These are phyloP conservation scores for Nissolia schottii DNA, from an alignment of 306 rosid genomes.

Conservation along the genomic window DNA sequence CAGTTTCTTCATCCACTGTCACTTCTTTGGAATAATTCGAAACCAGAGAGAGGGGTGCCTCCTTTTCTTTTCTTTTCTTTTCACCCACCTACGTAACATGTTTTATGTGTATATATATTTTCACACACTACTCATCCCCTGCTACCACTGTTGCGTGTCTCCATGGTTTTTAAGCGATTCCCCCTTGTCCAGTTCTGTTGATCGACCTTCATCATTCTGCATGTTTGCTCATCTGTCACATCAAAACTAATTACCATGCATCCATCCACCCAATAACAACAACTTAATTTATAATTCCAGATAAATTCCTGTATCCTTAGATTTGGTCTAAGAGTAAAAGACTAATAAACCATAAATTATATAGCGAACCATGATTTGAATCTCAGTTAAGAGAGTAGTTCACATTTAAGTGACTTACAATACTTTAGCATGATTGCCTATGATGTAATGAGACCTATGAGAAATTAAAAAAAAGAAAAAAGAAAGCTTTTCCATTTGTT, in stretches of 20 bases:
- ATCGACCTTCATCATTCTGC: slow-evolving; percentile 12
- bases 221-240: slow-evolving; percentile 41
- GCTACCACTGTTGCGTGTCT: slow-evolving; percentile 35
- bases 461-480: too few species aligned
- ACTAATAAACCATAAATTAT: too few species aligned
- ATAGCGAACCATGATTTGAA: too few species aligned
- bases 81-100: slow-evolving; percentile 29
- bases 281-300: too few species aligned
- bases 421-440: too few species aligned
- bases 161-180: slow-evolving; percentile 48
- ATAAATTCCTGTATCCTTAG: too few species aligned
- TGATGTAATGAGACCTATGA: too few species aligned
- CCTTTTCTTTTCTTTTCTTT: slow-evolving; percentile 18
- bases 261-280: background rate
- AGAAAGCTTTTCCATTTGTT: too few species aligned
- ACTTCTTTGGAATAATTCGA: slow-evolving; percentile 34
- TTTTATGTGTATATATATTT: slow-evolving; percentile 23
- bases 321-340: too few species aligned
- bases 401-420: too few species aligned
- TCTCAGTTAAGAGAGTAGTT: too few species aligned
- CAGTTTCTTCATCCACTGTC: slow-evolving; percentile 26
- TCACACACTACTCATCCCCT: too few species aligned
- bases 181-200: slow-evolving; percentile 26
- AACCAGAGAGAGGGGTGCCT: slow-evolving; percentile 27
- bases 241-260: slow-evolving; percentile 16